Conservation (phyloP, 768 basidiomycete genomes). For the Rhizopogon roseolus region DNA sequence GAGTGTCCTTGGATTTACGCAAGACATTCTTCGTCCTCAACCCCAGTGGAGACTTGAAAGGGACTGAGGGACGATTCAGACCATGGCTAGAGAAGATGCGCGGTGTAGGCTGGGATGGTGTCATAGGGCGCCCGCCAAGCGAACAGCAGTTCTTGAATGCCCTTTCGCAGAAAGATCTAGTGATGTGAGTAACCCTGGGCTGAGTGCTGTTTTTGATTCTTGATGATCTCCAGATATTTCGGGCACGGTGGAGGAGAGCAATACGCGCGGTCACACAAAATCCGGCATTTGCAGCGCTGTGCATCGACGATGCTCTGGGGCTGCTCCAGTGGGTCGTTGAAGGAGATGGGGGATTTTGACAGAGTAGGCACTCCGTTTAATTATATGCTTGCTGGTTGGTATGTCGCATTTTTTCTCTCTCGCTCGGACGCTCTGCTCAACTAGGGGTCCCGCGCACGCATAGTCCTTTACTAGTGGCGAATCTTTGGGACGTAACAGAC, state of each 20-base stretch:
- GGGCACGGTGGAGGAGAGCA: conserved; percentile 97
- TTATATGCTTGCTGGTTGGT: conserved; percentile 99
- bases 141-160: conserved; percentile 82
- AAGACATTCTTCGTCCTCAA: conserved; percentile 86
- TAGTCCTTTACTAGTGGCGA: conserved; percentile 90
- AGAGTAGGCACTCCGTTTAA: conserved; percentile 87
- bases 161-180: conserved; percentile 69
- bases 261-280: conserved; percentile 83
- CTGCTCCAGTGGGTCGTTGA: conserved; percentile 87
- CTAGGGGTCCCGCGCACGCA: background rate
- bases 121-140: conserved; percentile 68
- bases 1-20: conserved; percentile 54
- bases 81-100: conserved; percentile 76
- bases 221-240: conserved; percentile 65
- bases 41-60: conserved; percentile 83
- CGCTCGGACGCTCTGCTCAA: background rate
- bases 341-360: conserved; percentile 94
- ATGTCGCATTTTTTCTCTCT: conserved; percentile 22
- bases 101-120: conserved; percentile 76
- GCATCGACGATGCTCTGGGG: conserved; percentile 98
- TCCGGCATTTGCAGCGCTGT: conserved; percentile 77
- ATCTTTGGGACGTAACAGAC: conserved; percentile 98
- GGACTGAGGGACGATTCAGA: conserved; percentile 79
- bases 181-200: conserved; percentile 65
- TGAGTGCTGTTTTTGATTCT: background rate